A percentile compares a stretch with the other conserved stretches of the same genome.
These are phyloP conservation scores for Syncephalastrum racemosum DNA, from an alignment of 371 early-diverging fungal species.

Conservation along the genomic window DNA sequence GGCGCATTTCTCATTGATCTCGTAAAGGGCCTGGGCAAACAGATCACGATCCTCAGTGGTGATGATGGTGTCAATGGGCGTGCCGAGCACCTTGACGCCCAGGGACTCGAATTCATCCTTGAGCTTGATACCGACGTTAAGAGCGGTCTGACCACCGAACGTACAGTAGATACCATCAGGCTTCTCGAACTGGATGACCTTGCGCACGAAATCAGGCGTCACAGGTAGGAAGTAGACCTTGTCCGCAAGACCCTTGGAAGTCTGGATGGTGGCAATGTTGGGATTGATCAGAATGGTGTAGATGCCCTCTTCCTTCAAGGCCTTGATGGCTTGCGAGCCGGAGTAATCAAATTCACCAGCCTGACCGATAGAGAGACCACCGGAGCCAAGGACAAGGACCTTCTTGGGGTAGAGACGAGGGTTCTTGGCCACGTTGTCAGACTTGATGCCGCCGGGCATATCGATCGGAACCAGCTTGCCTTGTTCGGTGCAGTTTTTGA, in stretches of 20 bases:
- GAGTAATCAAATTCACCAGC: slow-evolving; percentile 99
- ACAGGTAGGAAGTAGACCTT: slow-evolving; percentile 95
- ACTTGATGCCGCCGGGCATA: slow-evolving; percentile 68
- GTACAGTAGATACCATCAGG: slow-evolving; percentile 96
- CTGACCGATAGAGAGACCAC: slow-evolving; percentile 96
- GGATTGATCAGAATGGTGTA: slow-evolving; percentile 94
- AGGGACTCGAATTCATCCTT: slow-evolving; percentile 80
- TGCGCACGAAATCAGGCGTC: slow-evolving; percentile 89
- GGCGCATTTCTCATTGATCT: slow-evolving; percentile 88
- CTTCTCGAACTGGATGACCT: slow-evolving; percentile 88
- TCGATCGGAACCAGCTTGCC: slow-evolving; percentile 74
- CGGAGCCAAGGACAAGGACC: slow-evolving; percentile 95
- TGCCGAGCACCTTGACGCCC: slow-evolving; percentile 93
- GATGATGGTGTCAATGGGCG: slow-evolving; percentile 87
- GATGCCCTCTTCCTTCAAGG: slow-evolving; percentile 92
- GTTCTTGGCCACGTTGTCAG: slow-evolving; percentile 53
- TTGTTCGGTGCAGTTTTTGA: slow-evolving; percentile 69
- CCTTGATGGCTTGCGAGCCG: slow-evolving; percentile 96
- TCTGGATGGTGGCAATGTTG: slow-evolving; percentile 97
- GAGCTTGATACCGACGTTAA: slow-evolving; percentile 90
- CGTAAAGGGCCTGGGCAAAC: slow-evolving; percentile 82
- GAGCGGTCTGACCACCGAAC: slow-evolving; percentile 96
- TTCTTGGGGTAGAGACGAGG: slow-evolving; percentile 65
- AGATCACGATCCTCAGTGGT: slow-evolving; percentile 94
- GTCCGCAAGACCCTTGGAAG: slow-evolving; percentile 91